Evolutionary conservation across 495 filamentous ascomycete species (phyloP).

Genomic region (Penicillium taxi): DNA sequence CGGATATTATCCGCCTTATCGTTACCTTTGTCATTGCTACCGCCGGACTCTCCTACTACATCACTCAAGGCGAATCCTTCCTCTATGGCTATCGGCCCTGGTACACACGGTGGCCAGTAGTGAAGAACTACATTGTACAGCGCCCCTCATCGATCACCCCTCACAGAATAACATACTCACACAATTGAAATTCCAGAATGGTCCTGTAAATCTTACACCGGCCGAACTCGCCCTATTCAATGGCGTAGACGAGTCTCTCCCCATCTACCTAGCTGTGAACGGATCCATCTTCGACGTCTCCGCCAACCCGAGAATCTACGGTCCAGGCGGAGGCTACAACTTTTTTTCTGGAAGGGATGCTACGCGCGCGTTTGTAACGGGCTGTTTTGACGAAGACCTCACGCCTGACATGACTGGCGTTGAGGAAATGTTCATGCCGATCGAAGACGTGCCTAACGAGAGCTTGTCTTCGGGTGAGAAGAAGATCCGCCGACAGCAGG

Average conservation of each 20-base stretch:
- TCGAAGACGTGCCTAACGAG: slow-evolving; percentile 52
- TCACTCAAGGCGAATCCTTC: slow-evolving; percentile 61
- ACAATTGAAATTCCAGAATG: slow-evolving; percentile 27
- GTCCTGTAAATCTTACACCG: slow-evolving; percentile 58
- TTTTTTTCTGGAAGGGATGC: slow-evolving; percentile 87
- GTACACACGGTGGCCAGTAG: slow-evolving; percentile 52
- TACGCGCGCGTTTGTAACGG: slow-evolving; percentile 87
- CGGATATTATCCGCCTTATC: slow-evolving; percentile 72
- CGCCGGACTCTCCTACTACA: slow-evolving; percentile 67
- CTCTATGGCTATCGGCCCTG: slow-evolving; percentile 64
- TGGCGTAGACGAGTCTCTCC: slow-evolving; percentile 63
- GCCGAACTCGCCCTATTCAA: slow-evolving; percentile 65
- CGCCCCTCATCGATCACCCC: slow-evolving; percentile 7
- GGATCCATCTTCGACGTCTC: slow-evolving; percentile 92
- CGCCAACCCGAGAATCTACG: slow-evolving; percentile 66
- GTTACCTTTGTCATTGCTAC: slow-evolving; percentile 61
- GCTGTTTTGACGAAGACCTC: slow-evolving; percentile 81
- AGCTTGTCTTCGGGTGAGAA: slow-evolving; percentile 45
- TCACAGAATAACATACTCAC: not conserved
- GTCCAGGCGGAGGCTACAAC: slow-evolving; percentile 79
- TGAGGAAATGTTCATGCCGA: slow-evolving; percentile 80
- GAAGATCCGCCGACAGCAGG: slow-evolving; percentile 46
- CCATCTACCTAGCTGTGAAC: slow-evolving; percentile 90
- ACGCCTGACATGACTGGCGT: slow-evolving; percentile 76
- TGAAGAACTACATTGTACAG: slow-evolving; percentile 55